Base-by-base conservation (phyloP, 441 rosid genomes). In the Jatropha multifida region DNA sequence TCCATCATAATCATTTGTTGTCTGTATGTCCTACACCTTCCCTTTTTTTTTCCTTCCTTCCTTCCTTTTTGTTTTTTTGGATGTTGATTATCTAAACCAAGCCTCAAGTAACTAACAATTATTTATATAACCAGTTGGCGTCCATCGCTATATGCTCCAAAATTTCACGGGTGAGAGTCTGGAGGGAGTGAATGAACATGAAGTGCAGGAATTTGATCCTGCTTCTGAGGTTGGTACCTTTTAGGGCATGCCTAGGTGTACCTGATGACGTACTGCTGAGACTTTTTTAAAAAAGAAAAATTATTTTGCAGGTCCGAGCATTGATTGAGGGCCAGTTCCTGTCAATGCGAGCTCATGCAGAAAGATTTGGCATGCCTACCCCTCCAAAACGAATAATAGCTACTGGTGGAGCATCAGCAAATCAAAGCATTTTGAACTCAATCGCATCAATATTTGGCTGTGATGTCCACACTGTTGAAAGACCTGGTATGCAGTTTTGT, bases 391-490 rank as follows among this genome's bases (percentile, higher is more conserved):
- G 99, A 72, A 89, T 94, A 71, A 90, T 90, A 69, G 97, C 99
- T 40, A 89, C 96, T 0, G 96, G 98, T 40, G 97, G 98, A 83
- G 98, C 98, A 75, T 93, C 98, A 7, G 85, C 94, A 66, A 91
- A 93, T 54, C 80, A 84, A 15, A 85, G 81, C 75, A 89, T 94
- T 68, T 90, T 94, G 69, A 82, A 77, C 76, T 80, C 81, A 12
- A 69, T 90, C 40, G 90, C 97, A 38, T 83, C 96, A 23, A 86
- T 94, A 67, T 91, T 90, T 42, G 97, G 97, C 78, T 88, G 90
- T 59, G 97, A 90, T 79, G 86, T 93, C 41, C 88, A 83, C 64
- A 93, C 96, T 0, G 98, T 94, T 62, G 87, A 91, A 81, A 87
- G 92, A 69, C 88, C 97, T 67, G 97, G 98, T 94, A 85, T 63